Evolutionary conservation across 768 basidiomycete species (phyloP).

Genomic region (Obba rivulosa): DNA sequence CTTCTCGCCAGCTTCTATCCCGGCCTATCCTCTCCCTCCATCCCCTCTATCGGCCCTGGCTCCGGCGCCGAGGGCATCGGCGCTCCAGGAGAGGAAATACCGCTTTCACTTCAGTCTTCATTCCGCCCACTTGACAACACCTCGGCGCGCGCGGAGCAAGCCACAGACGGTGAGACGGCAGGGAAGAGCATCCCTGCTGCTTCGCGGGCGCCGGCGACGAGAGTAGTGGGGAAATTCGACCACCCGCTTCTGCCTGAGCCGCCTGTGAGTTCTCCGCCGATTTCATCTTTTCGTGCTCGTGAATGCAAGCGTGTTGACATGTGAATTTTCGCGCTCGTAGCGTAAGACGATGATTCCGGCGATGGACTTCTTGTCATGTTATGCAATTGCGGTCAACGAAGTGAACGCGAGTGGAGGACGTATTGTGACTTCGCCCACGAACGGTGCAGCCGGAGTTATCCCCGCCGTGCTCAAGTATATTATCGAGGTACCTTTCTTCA

Average conservation of each 20-base stretch:
- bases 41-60: conserved; percentile 31
- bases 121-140: not conserved
- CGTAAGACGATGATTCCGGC: conserved; percentile 86
- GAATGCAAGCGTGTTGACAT: not conserved
- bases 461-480: conserved; percentile 91
- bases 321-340: conserved; percentile 29
- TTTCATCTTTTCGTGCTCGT: not conserved
- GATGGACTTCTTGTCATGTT: conserved; percentile 89
- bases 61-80: conserved; percentile 12
- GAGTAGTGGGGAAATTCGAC: conserved; percentile 71
- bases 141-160: not conserved
- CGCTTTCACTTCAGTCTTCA: not conserved
- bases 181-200: conserved; percentile 1
- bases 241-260: conserved; percentile 80
- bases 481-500: conserved; percentile 48
- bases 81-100: conserved; percentile 13
- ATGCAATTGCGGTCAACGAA: conserved; percentile 93
- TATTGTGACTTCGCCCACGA: conserved; percentile 93
- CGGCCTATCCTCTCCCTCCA: conserved; percentile 32
- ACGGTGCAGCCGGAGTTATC: conserved; percentile 91
- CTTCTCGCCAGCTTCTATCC: conserved; percentile 42
- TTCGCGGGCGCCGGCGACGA: conserved; percentile 24
- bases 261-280: conserved; percentile 46
- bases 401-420: conserved; percentile 91
- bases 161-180: not conserved